Conservation (phyloP, 192 early-diverging fungal species). For the Backusella tuberculispora region DNA sequence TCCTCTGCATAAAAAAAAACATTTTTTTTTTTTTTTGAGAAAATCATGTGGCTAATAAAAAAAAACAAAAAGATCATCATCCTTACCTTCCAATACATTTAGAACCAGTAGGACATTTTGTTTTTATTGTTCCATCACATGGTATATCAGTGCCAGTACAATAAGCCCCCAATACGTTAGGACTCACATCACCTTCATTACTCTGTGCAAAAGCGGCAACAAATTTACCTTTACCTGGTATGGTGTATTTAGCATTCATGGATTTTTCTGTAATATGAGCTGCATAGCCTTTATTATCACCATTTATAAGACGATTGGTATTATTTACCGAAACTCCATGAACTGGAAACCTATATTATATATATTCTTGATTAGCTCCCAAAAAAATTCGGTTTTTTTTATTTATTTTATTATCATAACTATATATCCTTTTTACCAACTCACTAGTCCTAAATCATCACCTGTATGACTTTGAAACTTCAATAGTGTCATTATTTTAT, state of each 20-base stretch:
- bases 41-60: too few relatives aligned
- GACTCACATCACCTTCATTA: slow-evolving; percentile 37
- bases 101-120: slow-evolving; percentile 11
- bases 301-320: slow-evolving; percentile 33
- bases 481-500: slow-evolving; percentile 36
- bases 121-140: slow-evolving; percentile 28
- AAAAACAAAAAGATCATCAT: too few relatives aligned
- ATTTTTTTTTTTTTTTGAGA: too few relatives aligned
- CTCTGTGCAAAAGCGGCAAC: slow-evolving; percentile 37
- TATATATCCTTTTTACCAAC: slow-evolving; percentile 23
- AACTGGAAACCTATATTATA: slow-evolving; percentile 31
- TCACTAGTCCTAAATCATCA: slow-evolving; percentile 30
- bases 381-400: slow-evolving; percentile 6
- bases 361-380: not conserved
- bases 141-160: slow-evolving; percentile 37
- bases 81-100: slow-evolving; percentile 32
- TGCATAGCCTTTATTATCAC: slow-evolving; percentile 41
- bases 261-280: slow-evolving; percentile 26
- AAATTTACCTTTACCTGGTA: slow-evolving; percentile 31
- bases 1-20: slow-evolving; percentile 18
- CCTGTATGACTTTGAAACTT: slow-evolving; percentile 23
- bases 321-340: slow-evolving; percentile 37
- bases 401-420: not conserved
- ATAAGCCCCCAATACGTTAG: slow-evolving; percentile 38
- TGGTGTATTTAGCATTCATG: slow-evolving; percentile 26